Base-by-base conservation (phyloP, 805 yeast species). In the Pichia nanzhaoensis region DNA sequence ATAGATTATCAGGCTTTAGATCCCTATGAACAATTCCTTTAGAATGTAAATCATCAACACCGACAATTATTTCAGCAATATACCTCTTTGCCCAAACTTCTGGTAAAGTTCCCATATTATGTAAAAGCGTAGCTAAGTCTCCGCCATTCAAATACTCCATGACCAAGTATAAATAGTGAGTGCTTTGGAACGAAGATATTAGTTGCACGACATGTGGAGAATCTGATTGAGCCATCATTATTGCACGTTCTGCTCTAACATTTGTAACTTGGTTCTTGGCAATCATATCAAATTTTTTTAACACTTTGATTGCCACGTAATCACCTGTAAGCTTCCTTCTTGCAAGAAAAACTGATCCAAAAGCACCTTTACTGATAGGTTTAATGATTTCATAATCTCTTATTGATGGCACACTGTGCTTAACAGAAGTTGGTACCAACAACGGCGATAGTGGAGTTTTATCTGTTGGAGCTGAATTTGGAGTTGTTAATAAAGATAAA, bases 61-160 rank as follows among this genome's bases (percentile, higher is more conserved):
- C 97, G 20, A 86, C 82, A 18, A 90, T 80, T 1, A 90, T 87
- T 59, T 93, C 99, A 0, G 96, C 90, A 44, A 88, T 75, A 54
- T 93, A 93, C 51, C 85, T 74, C 50, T 74, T 80, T 0, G 88
- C 78, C 98, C 98, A 93, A 36, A 78, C 79, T 52, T 84, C 86
- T 0, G 96, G 91, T 20, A 93, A 64, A 2, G 81, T 80, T 0
- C 95, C 96, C 61, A 91, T 72, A 64, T 80, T 77, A 56, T 86
- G 85, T 22, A 93, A 67, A 42, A 95, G 67, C 0, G 96, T 82
- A 0, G 97, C 93, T 57, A 91, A 77, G 61, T 93, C 99, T 30
- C 99, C 99, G 36, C 99, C 99, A 53, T 84, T 87, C 34, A 93
- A 68, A 58, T 88, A 93, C 61, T 93, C 99, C 98, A 95, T 91